Percentiles rank a stretch among this genome's conserved stretches.
These are phyloP conservation scores for Diversispora epigaea DNA, from an alignment of 192 early-diverging fungal species.

Conservation along the genomic window DNA sequence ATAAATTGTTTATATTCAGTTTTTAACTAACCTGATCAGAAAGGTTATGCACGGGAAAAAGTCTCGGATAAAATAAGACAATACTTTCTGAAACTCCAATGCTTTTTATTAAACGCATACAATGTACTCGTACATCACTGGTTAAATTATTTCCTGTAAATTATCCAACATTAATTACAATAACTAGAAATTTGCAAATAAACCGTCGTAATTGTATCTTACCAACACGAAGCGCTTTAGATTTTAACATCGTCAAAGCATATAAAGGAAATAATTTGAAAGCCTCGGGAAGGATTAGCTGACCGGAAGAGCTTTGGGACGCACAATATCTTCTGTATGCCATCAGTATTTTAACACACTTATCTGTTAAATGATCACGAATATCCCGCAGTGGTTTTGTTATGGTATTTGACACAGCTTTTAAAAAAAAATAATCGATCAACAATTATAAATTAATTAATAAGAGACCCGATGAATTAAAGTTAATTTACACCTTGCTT, in stretches of 20 bases:
- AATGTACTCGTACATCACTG: constrained; percentile 77
- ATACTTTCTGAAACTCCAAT: constrained; percentile 75
- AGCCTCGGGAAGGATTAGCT: constrained; percentile 93
- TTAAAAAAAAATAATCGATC: background rate
- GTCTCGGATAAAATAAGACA: constrained; percentile 79
- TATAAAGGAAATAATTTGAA: constrained; percentile 93
- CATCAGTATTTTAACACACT: constrained; percentile 84
- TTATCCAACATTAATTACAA: background rate
- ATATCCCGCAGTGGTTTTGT: constrained; percentile 71
- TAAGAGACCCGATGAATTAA: too few species aligned
- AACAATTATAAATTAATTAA: too few species aligned
- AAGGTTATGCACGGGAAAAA: constrained; percentile 72
- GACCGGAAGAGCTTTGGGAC: constrained; percentile 81
- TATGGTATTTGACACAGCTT: constrained; percentile 72
- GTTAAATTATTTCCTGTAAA: constrained; percentile 52
- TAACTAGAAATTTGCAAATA: background rate
- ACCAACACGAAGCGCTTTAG: constrained; percentile 75
- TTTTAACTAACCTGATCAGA: constrained; percentile 45
- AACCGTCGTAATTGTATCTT: constrained; percentile 4
- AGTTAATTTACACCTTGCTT: constrained; percentile 59
- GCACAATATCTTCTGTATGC: constrained; percentile 93
- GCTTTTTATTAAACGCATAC: constrained; percentile 77
- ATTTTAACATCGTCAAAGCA: constrained; percentile 80
- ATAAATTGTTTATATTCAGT: background rate
- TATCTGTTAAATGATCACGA: constrained; percentile 79